Percentiles rank a stretch among this genome's conserved stretches.
phyloP scores from a whole-genome alignment of 2,329 filamentous ascomycete genomes.

The Stemphylium beticola region DNA sequence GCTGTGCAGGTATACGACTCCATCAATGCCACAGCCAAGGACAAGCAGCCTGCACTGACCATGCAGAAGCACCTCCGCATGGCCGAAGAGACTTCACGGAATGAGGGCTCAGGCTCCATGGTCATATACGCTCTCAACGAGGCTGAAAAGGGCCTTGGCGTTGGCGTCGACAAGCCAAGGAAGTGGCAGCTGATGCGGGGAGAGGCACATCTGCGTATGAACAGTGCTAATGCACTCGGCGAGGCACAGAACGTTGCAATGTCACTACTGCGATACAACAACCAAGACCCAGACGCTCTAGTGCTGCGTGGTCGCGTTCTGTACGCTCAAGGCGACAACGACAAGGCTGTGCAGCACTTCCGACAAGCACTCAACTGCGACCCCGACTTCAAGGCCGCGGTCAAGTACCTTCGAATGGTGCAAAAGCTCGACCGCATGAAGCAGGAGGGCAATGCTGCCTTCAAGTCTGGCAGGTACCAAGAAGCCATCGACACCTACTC shows the following conservation, averaged over 20 bases:
- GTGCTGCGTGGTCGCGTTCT: constrained; percentile 86
- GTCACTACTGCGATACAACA: constrained; percentile 82
- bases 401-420: constrained; percentile 87
- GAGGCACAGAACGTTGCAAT: constrained; percentile 95
- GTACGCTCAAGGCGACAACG: constrained; percentile 91
- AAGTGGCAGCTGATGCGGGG: constrained; percentile 95
- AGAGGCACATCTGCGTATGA: constrained; percentile 92
- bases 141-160: constrained; percentile 80
- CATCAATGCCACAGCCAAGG: constrained; percentile 83
- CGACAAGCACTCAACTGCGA: constrained; percentile 88
- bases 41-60: constrained; percentile 79
- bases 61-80: constrained; percentile 84
- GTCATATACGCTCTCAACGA: constrained; percentile 89
- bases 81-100: constrained; percentile 76
- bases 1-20: constrained; percentile 81
- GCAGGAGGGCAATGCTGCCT: constrained; percentile 87
- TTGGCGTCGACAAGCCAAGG: constrained; percentile 77
- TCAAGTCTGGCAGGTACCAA: constrained; percentile 83
- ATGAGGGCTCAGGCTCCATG: constrained; percentile 86
- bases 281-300: constrained; percentile 89
- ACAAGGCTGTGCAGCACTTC: constrained; percentile 92
- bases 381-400: constrained; percentile 85
- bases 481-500: constrained; percentile 85
- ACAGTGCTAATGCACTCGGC: constrained; percentile 83
- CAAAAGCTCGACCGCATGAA: constrained; percentile 94